Evolutionary conservation across 225 moss, liverwort and hornwort species (phyloP).

Genomic region (Thuidium tamariscinum): DNA sequence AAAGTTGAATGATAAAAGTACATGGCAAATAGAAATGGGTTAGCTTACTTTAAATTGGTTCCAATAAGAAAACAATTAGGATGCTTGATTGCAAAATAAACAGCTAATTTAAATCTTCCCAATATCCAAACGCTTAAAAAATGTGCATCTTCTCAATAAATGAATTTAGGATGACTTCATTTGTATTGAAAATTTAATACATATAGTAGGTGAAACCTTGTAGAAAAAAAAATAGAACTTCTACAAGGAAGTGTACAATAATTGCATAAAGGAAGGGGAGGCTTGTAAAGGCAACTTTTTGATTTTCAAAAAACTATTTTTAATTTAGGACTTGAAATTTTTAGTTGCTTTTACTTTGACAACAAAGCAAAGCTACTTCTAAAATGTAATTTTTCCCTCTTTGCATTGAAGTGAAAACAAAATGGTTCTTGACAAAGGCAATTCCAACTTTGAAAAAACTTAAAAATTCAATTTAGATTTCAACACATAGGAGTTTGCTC

Average conservation of each 20-base stretch:
- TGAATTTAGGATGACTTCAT: too few species aligned
- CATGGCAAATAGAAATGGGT: accelerated
- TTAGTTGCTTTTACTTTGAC: too few species aligned
- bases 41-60: not conserved
- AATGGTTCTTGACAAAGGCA: not conserved
- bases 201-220: too few species aligned
- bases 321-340: not conserved
- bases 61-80: not conserved
- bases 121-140: not conserved
- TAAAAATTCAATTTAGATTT: not conserved
- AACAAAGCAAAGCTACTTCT: not conserved
- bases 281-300: too few species aligned
- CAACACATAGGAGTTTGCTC: too few species aligned
- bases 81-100: too few species aligned
- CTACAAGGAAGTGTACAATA: too few species aligned
- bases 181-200: too few species aligned
- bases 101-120: not conserved
- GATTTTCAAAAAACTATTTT: accelerated
- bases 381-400: not conserved
- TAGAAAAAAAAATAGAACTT: too few species aligned
- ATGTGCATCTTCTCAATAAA: not conserved
- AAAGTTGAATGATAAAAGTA: too few species aligned
- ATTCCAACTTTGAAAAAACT: not conserved
- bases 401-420: not conserved
- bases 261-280: too few species aligned